These are phyloP conservation scores for Leishmania gerbilli DNA, from an alignment of 208 protist species.

Conservation along the genomic window DNA sequence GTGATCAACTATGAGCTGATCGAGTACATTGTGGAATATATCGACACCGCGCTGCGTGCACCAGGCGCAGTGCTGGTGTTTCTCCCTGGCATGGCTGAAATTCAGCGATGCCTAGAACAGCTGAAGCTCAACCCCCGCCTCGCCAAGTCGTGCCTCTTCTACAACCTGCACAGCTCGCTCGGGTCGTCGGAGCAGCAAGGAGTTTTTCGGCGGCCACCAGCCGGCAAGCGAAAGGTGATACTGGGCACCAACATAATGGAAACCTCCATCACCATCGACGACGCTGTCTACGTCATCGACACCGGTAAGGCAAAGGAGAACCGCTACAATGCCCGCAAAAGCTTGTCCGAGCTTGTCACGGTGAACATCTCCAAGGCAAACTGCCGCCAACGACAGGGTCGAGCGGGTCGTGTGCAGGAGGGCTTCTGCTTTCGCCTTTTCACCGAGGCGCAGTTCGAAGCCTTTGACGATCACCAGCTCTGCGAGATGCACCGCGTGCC, in stretches of 20 bases:
- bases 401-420: slow-evolving; percentile 95
- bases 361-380: slow-evolving; percentile 95
- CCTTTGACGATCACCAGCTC: slow-evolving; percentile 87
- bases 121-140: slow-evolving; percentile 69
- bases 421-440: slow-evolving; percentile 96
- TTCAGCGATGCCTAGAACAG: slow-evolving; percentile 87
- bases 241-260: slow-evolving; percentile 98
- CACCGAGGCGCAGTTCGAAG: slow-evolving; percentile 83
- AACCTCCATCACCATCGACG: slow-evolving; percentile 98
- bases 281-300: slow-evolving; percentile 97
- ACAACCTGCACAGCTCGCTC: slow-evolving; percentile 95
- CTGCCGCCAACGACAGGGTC: slow-evolving; percentile 94
- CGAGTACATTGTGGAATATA: slow-evolving; percentile 87
- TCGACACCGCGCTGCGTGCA: slow-evolving; percentile 59
- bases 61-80: slow-evolving; percentile 96
- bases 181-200: slow-evolving; percentile 91
- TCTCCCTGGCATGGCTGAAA: slow-evolving; percentile 96
- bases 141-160: slow-evolving; percentile 58
- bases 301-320: slow-evolving; percentile 96
- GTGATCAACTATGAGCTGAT: slow-evolving; percentile 96
- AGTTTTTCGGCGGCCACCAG: slow-evolving; percentile 90
- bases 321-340: slow-evolving; percentile 86
- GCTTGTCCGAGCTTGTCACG: slow-evolving; percentile 84
- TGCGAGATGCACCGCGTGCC: slow-evolving; percentile 97
- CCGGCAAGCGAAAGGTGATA: slow-evolving; percentile 94